Evolutionary conservation across 345 rosid species (phyloP), one percentile per base, ranked within the genome.

Genomic region (Raphanus raphanistrum): DNA sequence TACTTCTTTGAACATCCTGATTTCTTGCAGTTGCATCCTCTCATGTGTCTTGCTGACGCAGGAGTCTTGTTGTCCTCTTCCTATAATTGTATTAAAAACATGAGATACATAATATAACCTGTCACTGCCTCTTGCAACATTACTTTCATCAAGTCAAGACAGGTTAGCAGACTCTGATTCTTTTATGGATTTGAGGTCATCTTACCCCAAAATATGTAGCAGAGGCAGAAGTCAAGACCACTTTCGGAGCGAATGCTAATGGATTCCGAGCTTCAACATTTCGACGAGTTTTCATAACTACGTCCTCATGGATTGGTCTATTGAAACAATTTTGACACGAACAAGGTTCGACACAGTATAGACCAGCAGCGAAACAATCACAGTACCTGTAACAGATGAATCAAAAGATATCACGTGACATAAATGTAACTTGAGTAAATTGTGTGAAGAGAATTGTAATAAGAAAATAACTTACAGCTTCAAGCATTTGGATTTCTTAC

Each of bases 401-500:
- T 1, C 69, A 78, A 64, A 48, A 64, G 25, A 29, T 59, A 78
- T 60, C 43, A 58, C 5, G 6, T 72, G 27, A 31, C 6, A 66
- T 21, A 54, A 72, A 58, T 27, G 68, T 35, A 38, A 33, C 45
- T 72, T 45, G 17, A 45, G 16, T 13, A 13, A 48, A 48, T 48
- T 48, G 69, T 70, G 36, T 16, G 3, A 4, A 21, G 36, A 48
- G 31, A 62, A 66, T 58, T 67, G 15, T 65, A 3, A 31, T 17
- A 71, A 57, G 50, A 25, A 25, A 48, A 68, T 8, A 66, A 88
- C 98, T 89, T 85, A 92, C 98, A 94, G 92, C 82, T 94, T 95
- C 92, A 95, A 84, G 86, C 99, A 95, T 84, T 88, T 90, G 12
- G 98, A 92, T 74, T 87, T 92, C 84, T 84, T 90, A 75, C 99